Percentiles rank a stretch among this genome's conserved stretches.
Conservation (phyloP, 2,329 filamentous ascomycete genomes). For the Fusarium sp. region DNA sequence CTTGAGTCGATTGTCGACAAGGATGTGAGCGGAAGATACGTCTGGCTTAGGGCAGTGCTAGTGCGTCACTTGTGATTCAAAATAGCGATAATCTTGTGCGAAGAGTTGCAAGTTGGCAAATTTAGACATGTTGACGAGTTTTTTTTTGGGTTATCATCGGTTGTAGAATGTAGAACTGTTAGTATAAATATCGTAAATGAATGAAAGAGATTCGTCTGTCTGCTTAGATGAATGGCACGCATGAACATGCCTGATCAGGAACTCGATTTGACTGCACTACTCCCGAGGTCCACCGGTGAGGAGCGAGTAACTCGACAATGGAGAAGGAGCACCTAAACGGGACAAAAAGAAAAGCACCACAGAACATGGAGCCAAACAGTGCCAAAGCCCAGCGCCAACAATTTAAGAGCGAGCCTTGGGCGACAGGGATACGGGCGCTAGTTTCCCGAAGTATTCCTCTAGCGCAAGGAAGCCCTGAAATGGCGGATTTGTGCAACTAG, state of each 20-base stretch:
- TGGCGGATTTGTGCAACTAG: conserved; percentile 5
- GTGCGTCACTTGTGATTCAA: not conserved
- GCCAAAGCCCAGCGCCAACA: conserved; percentile 25
- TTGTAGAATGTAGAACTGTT: not conserved
- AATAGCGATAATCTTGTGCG: not conserved
- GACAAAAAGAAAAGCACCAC: conserved; percentile 40
- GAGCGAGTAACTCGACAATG: conserved; percentile 34
- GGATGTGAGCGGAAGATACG: not conserved
- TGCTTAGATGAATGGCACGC: conserved; percentile 13
- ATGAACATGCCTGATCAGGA: conserved; percentile 16
- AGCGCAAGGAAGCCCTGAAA: conserved; percentile 26
- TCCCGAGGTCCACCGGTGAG: conserved; percentile 33
- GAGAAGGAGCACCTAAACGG: conserved; percentile 35
- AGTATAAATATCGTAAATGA: not conserved
- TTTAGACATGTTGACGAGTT: not conserved
- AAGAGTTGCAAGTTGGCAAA: not conserved
- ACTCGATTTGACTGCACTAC: conserved; percentile 18
- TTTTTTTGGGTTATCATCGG: not conserved
- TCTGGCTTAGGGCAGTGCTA: not conserved
- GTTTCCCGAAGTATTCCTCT: conserved; percentile 34
- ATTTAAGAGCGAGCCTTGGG: conserved; percentile 26
- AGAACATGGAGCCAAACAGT: conserved; percentile 39
- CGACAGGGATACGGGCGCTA: conserved; percentile 18
- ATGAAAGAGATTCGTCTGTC: not conserved
- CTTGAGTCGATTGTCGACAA: conserved; percentile 3